Percentiles rank a stretch among this genome's conserved stretches.
Conservation (phyloP, 306 rosid genomes). For the Delonix regia region DNA sequence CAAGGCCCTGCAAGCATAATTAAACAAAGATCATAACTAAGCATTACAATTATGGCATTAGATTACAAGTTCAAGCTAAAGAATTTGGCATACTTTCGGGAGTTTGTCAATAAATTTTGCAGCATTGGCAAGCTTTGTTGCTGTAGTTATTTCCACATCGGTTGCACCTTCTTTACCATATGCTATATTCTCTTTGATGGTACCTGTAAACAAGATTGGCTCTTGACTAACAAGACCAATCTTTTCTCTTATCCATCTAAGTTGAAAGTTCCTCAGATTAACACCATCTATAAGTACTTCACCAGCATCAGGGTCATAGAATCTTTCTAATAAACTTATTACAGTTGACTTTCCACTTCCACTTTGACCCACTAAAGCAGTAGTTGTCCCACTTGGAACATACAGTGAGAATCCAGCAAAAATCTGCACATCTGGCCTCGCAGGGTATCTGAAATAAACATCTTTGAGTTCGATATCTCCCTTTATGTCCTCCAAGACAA, state of each 20-base stretch:
- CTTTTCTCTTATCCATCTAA: conserved; percentile 76
- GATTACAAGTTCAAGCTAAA: not conserved
- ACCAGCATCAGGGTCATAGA: conserved; percentile 90
- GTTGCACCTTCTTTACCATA: conserved; percentile 89
- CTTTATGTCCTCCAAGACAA: conserved; percentile 56
- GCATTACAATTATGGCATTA: not conserved
- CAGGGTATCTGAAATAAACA: conserved; percentile 78
- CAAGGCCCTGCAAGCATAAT: conserved; percentile 62
- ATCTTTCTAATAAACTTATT: conserved; percentile 74
- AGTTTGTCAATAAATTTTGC: conserved; percentile 78
- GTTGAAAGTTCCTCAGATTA: conserved; percentile 57
- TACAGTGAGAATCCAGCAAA: conserved; percentile 76
- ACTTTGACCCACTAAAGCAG: conserved; percentile 92
- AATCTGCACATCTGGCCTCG: conserved; percentile 75
- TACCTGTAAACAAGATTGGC: conserved; percentile 67
- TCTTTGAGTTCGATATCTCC: conserved; percentile 84
- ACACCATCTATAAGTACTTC: conserved; percentile 79
- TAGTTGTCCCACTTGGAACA: conserved; percentile 69
- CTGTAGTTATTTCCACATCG: conserved; percentile 59
- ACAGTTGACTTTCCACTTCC: conserved; percentile 97
- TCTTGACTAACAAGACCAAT: conserved; percentile 94
- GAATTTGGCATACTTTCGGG: conserved; percentile 50
- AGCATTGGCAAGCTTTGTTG: conserved; percentile 84
- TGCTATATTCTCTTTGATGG: conserved; percentile 71
- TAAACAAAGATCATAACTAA: not conserved